Evolutionary conservation across 2,329 filamentous ascomycete species (phyloP).

Genomic region (Penicillium crustosum): DNA sequence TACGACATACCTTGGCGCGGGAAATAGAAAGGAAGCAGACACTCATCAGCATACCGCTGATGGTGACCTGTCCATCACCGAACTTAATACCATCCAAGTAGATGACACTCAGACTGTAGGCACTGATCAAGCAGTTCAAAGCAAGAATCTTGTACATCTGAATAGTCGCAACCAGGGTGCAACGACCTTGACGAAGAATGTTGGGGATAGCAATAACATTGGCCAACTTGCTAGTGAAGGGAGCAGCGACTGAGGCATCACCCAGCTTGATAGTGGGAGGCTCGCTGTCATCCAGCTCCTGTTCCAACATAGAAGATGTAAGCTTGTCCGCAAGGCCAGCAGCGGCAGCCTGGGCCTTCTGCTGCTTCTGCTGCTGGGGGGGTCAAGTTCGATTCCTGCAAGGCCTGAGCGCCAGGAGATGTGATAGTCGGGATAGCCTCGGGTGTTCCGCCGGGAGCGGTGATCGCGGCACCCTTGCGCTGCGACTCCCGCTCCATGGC

Average conservation of each 20-base stretch:
- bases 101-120: constrained; percentile 92
- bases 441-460: constrained; percentile 40
- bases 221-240: constrained; percentile 95
- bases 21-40: constrained; percentile 99
- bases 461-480: constrained; percentile 68
- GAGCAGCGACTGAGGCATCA: constrained; percentile 93
- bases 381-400: constrained; percentile 55
- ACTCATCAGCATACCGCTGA: constrained; percentile 99
- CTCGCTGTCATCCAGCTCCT: constrained; percentile 82
- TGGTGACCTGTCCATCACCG: constrained; percentile 95
- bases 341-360: constrained; percentile 67
- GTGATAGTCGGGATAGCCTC: constrained; percentile 64
- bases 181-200: constrained; percentile 95
- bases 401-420: constrained; percentile 63
- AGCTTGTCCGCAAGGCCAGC: constrained; percentile 82
- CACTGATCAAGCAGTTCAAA: constrained; percentile 94
- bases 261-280: constrained; percentile 95
- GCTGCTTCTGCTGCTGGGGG: constrained; percentile 53
- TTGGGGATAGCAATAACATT: constrained; percentile 97
- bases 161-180: constrained; percentile 95
- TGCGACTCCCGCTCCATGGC: constrained; percentile 83
- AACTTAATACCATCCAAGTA: constrained; percentile 99
- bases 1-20: constrained; percentile 68
- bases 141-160: constrained; percentile 99
- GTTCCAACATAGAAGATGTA: constrained; percentile 83